phyloP scores from a whole-genome alignment of 371 early-diverging fungal genomes.

The Fennellomyces sp. region DNA sequence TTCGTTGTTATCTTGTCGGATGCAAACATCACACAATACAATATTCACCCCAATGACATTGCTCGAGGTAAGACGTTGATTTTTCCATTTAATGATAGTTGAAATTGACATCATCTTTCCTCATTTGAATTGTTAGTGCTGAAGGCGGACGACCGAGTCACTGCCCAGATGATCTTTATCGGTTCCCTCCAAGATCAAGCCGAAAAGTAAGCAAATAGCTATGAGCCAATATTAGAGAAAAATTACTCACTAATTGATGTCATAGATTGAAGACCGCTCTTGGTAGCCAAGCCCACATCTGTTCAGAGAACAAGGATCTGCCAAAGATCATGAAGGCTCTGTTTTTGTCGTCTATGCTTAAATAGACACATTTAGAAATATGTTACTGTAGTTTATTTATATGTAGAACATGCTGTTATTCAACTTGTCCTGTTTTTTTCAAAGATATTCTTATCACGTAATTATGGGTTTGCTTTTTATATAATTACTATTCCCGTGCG shows the following conservation, averaged over 20 bases:
- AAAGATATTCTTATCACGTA: no score
- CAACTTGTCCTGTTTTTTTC: background rate
- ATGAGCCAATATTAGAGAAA: constrained; percentile 4
- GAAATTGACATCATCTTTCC: no score
- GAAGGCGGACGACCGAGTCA: constrained; percentile 70
- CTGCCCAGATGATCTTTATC: constrained; percentile 76
- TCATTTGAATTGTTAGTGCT: constrained; percentile 50
- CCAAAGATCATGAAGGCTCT: constrained; percentile 82
- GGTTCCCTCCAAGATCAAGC: constrained; percentile 69
- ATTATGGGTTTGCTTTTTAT: no score
- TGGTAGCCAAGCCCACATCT: constrained; percentile 69
- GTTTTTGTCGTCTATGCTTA: constrained; percentile 76
- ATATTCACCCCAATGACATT: constrained; percentile 75
- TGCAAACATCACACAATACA: constrained; percentile 86
- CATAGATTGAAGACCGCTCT: constrained; percentile 62
- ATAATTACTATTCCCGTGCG: no score
- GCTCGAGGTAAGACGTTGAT: constrained; percentile 56
- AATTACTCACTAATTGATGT: background rate
- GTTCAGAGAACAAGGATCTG: constrained; percentile 77
- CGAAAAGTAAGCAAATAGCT: constrained; percentile 50
- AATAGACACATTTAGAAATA: constrained; percentile 18
- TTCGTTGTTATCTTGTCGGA: constrained; percentile 82
- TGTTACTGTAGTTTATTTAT: background rate
- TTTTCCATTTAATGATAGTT: no score
- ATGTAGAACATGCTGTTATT: background rate